Conservation (phyloP, 306 rosid genomes). For the Pachyrhizus erosus region DNA sequence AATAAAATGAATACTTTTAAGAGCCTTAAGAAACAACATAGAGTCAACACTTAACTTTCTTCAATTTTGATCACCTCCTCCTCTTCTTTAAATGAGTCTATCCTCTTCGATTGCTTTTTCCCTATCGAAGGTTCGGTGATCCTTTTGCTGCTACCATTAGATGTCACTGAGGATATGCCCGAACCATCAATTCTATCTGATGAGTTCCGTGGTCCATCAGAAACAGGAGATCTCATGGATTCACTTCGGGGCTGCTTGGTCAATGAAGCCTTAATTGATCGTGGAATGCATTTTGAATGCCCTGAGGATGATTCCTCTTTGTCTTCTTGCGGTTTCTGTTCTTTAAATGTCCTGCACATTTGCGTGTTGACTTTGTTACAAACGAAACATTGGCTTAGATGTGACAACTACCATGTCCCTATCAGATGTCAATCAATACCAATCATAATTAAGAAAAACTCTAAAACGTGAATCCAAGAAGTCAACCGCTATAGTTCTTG, state of each 20-base stretch:
- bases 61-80: constrained; percentile 91
- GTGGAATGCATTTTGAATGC: constrained; percentile 82
- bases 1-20: constrained; percentile 16
- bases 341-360: constrained; percentile 70
- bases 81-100: constrained; percentile 77
- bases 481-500: neutral
- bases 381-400: constrained; percentile 20
- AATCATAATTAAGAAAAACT: constrained; percentile 35
- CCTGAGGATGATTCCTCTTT: constrained; percentile 76
- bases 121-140: constrained; percentile 59
- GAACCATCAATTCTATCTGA: constrained; percentile 69
- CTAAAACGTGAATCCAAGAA: constrained; percentile 10
- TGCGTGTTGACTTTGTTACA: constrained; percentile 18
- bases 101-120: constrained; percentile 62
- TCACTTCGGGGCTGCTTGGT: constrained; percentile 76
- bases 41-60: constrained; percentile 89
- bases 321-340: constrained; percentile 62
- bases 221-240: constrained; percentile 79
- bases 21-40: constrained; percentile 32
- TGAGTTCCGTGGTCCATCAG: constrained; percentile 80
- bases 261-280: constrained; percentile 85
- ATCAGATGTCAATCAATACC: constrained; percentile 29
- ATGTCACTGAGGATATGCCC: constrained; percentile 51
- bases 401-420: constrained; percentile 13
- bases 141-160: constrained; percentile 73